Conservation (phyloP, 2,329 filamentous ascomycete species). For the Fusarium incarnatum region DNA sequence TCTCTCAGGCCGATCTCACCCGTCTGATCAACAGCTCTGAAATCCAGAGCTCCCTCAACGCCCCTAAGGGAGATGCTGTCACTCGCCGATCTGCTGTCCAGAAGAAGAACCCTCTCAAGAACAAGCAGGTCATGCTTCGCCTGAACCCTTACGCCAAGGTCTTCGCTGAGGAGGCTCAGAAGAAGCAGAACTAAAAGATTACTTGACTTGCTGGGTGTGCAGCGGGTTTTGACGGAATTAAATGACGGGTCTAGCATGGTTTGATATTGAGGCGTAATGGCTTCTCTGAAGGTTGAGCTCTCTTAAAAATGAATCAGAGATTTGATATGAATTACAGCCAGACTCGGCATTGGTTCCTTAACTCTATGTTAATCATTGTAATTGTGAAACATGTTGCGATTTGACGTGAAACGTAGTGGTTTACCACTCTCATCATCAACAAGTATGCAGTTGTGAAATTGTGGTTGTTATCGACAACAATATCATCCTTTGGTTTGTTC, state of each 20-base stretch:
- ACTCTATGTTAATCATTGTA: slow-evolving; percentile 8
- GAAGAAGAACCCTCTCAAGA: slow-evolving; percentile 99
- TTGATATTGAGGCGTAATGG: slow-evolving; percentile 55
- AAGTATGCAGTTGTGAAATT: not conserved
- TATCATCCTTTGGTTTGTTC: not conserved
- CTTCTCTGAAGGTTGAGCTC: slow-evolving; percentile 52
- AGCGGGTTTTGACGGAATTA: slow-evolving; percentile 48
- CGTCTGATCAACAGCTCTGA: slow-evolving; percentile 99
- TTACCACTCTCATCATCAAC: no score
- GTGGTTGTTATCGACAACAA: not conserved
- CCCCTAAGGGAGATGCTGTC: slow-evolving; percentile 87
- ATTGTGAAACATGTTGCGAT: not conserved
- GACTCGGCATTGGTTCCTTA: slow-evolving; percentile 34
- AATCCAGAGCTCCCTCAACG: slow-evolving; percentile 94
- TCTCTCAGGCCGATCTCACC: slow-evolving; percentile 93
- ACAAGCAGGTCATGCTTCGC: slow-evolving; percentile 98
- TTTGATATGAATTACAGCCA: slow-evolving; percentile 50
- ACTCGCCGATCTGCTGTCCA: slow-evolving; percentile 93
- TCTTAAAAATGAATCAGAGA: slow-evolving; percentile 52
- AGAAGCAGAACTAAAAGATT: slow-evolving; percentile 54
- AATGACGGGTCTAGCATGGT: slow-evolving; percentile 49
- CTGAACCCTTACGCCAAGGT: slow-evolving; percentile 97
- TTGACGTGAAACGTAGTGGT: slow-evolving; percentile 5
- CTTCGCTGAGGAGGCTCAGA: slow-evolving; percentile 76
- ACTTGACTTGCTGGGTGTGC: slow-evolving; percentile 54